These are phyloP conservation scores for Graphilbum sp. DNA, from an alignment of 2,329 filamentous ascomycete species.

Conservation along the genomic window DNA sequence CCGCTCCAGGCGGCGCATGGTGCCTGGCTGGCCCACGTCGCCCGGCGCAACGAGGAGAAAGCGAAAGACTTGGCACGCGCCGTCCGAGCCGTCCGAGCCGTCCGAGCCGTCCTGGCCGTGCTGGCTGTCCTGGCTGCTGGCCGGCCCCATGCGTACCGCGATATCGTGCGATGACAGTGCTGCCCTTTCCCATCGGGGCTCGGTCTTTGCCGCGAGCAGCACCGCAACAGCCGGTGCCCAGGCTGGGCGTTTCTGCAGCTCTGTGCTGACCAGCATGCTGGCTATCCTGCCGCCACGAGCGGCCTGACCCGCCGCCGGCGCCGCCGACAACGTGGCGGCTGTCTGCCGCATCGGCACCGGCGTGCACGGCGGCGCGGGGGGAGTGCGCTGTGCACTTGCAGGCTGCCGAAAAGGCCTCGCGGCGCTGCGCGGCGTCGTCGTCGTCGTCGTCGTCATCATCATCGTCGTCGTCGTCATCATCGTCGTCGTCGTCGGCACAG, in stretches of 20 bases:
- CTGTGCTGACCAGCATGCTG: constrained; percentile 18
- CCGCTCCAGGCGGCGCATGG: constrained; percentile 19
- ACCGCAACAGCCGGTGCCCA: constrained; percentile 18
- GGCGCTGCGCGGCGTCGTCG: too few relatives aligned
- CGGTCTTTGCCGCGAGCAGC: constrained; percentile 11
- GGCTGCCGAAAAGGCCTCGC: too few relatives aligned
- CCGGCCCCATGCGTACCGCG: constrained; percentile 19
- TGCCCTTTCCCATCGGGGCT: constrained; percentile 11
- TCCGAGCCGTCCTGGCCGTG: too few relatives aligned
- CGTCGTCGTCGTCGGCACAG: too few relatives aligned
- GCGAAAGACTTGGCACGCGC: constrained; percentile 17
- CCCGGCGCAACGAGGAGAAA: constrained; percentile 23
- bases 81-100: too few relatives aligned
- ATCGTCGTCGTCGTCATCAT: too few relatives aligned
- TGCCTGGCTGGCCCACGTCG: constrained; percentile 17
- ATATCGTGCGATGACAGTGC: constrained; percentile 24
- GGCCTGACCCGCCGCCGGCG: background rate
- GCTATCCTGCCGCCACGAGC: background rate
- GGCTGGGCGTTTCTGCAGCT: constrained; percentile 19
- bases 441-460: too few relatives aligned
- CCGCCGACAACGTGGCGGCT: background rate
- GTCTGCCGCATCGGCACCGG: too few relatives aligned
- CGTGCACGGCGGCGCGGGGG: too few relatives aligned
- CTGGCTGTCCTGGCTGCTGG: too few relatives aligned
- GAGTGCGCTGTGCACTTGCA: too few relatives aligned